phyloP scores from a whole-genome alignment of 257 asterid species.

The Thymus mandschuricus region DNA sequence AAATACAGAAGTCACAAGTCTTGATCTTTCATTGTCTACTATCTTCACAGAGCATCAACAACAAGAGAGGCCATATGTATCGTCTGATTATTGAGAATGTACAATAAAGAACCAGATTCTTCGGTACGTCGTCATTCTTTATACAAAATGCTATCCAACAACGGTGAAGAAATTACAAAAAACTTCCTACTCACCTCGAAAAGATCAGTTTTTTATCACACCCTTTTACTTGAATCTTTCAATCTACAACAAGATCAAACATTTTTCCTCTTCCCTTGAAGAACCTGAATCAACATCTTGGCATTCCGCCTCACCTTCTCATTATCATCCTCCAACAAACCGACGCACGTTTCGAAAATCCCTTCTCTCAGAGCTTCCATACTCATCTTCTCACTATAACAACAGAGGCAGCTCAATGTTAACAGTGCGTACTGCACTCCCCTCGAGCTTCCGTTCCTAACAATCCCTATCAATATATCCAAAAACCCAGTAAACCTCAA shows the following conservation, averaged over 20 bases:
- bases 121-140: constrained; percentile 44
- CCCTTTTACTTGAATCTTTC: not conserved
- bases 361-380: constrained; percentile 62
- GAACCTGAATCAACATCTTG: constrained; percentile 66
- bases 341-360: constrained; percentile 63
- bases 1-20: constrained; percentile 24
- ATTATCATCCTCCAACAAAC: constrained; percentile 81
- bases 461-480: constrained; percentile 52
- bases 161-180: constrained; percentile 24
- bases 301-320: constrained; percentile 87
- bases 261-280: constrained; percentile 58
- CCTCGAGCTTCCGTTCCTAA: constrained; percentile 81
- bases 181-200: constrained; percentile 40
- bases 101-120: constrained; percentile 44
- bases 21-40: constrained; percentile 26
- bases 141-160: constrained; percentile 49
- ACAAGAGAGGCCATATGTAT: constrained; percentile 28
- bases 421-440: constrained; percentile 76
- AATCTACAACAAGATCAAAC: constrained; percentile 31
- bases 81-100: constrained; percentile 40
- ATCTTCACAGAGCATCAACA: constrained; percentile 28
- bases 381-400: constrained; percentile 54
- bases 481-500: constrained; percentile 49
- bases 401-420: constrained; percentile 68
- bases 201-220: constrained; percentile 30